A percentile compares a stretch with the other conserved stretches of the same genome.
Evolutionary conservation across 169 alveolate species (phyloP).

Genomic region (Babesia caballi): DNA sequence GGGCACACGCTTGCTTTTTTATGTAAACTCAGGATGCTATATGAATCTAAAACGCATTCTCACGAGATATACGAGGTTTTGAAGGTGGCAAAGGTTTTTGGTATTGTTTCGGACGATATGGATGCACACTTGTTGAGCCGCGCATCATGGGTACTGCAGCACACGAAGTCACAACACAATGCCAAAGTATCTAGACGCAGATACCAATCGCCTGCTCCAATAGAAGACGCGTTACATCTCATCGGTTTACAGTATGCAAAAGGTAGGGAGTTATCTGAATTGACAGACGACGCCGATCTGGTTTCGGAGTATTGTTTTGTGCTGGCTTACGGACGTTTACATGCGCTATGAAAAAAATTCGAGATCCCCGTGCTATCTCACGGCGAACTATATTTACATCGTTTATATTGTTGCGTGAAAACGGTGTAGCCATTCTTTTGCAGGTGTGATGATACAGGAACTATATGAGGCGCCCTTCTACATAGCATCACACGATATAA

Average conservation of each 20-base stretch:
- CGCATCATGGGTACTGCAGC: conserved; percentile 24
- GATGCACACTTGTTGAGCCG: not conserved
- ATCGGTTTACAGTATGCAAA: conserved; percentile 29
- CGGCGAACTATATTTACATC: no score
- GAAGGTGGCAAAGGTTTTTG: conserved; percentile 37
- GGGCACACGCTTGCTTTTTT: not conserved
- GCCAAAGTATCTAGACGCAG: conserved; percentile 40
- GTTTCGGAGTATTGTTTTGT: no score
- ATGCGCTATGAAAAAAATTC: no score
- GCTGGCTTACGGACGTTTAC: no score
- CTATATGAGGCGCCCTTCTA: conserved; percentile 54
- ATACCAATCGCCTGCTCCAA: conserved; percentile 33
- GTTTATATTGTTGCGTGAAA: not conserved
- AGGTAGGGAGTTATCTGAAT: conserved; percentile 9
- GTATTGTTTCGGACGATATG: conserved; percentile 4
- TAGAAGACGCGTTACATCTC: conserved; percentile 30
- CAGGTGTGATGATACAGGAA: conserved; percentile 47
- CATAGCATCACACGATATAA: conserved; percentile 35
- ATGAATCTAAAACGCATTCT: conserved; percentile 25
- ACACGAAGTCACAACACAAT: conserved; percentile 27
- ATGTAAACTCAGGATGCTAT: conserved; percentile 28
- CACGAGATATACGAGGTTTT: conserved; percentile 53
- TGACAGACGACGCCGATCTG: no score
- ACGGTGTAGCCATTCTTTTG: not conserved
- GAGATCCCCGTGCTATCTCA: not conserved